A percentile compares a stretch with the other conserved stretches of the same genome.
phyloP scores from a whole-genome alignment of 306 rosid genomes.

The Prunus mira region DNA sequence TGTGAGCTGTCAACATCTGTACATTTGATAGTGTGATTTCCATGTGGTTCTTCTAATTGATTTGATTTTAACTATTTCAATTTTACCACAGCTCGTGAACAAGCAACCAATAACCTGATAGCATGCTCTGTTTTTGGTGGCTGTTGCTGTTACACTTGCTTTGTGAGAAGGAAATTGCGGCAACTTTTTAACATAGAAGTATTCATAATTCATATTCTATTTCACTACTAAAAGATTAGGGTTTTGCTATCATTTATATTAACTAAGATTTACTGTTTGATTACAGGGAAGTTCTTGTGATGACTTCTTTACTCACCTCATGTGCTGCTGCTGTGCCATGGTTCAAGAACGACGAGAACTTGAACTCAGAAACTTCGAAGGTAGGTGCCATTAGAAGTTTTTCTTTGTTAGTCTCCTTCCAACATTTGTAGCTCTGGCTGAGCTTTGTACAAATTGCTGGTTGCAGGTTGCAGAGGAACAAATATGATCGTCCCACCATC shows the following conservation, averaged over 20 bases:
- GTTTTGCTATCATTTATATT: background rate
- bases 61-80: background rate
- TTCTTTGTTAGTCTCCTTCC: background rate
- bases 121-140: constrained; percentile 24
- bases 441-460: no score
- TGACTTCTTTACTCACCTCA: constrained; percentile 34
- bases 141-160: constrained; percentile 40
- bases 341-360: constrained; percentile 40
- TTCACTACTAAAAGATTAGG: background rate
- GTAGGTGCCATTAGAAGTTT: constrained; percentile 13
- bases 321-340: constrained; percentile 43
- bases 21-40: background rate
- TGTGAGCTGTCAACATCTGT: constrained; percentile 15
- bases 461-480: constrained; percentile 26
- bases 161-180: constrained; percentile 34
- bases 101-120: constrained; percentile 22
- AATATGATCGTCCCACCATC: constrained; percentile 28
- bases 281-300: constrained; percentile 34
- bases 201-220: background rate
- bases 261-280: background rate
- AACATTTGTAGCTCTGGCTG: no score
- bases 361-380: constrained; percentile 21
- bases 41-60: background rate
- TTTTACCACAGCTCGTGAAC: constrained; percentile 31
- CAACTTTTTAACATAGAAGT: constrained; percentile 27